Evolutionary conservation across 495 filamentous ascomycete genomes (phyloP).

Genomic region (Talaromyces trachyspermus): DNA sequence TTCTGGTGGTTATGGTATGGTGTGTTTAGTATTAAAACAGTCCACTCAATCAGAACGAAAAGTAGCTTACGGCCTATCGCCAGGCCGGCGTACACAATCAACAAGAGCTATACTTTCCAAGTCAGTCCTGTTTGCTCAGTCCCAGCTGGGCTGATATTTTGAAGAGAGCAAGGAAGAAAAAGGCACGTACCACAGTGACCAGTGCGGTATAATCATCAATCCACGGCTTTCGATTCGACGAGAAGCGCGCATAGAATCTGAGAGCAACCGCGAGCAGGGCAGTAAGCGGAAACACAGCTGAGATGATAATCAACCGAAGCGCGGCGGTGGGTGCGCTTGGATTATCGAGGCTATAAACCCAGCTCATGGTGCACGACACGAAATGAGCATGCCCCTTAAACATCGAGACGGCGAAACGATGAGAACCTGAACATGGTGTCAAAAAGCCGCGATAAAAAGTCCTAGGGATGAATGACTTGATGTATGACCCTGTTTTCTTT

Average conservation of each 20-base stretch:
- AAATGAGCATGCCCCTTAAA: background rate
- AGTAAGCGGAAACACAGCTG: conserved; percentile 14
- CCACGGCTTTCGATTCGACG: conserved; percentile 15
- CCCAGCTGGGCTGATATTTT: background rate
- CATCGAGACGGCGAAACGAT: no score
- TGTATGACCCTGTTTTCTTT: no score
- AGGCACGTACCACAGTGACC: conserved; percentile 11
- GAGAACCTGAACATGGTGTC: no score
- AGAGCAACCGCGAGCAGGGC: conserved; percentile 19
- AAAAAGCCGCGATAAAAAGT: no score
- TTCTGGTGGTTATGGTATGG: conserved; percentile 11
- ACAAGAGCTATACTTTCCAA: conserved; percentile 6
- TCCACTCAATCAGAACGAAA: background rate
- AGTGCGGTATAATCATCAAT: conserved; percentile 23
- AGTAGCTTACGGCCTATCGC: conserved; percentile 19
- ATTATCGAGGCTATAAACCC: conserved; percentile 24
- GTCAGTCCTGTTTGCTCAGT: background rate
- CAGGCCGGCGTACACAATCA: conserved; percentile 14
- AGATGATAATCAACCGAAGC: conserved; percentile 15
- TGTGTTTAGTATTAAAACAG: conserved; percentile 3
- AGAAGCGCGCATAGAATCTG: conserved; percentile 17
- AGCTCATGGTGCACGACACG: conserved; percentile 16
- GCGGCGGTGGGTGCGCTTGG: conserved; percentile 17
- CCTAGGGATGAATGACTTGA: no score
- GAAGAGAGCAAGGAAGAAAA: background rate